Conservation (phyloP, 305 asterid species). For the Rubia peregrina region DNA sequence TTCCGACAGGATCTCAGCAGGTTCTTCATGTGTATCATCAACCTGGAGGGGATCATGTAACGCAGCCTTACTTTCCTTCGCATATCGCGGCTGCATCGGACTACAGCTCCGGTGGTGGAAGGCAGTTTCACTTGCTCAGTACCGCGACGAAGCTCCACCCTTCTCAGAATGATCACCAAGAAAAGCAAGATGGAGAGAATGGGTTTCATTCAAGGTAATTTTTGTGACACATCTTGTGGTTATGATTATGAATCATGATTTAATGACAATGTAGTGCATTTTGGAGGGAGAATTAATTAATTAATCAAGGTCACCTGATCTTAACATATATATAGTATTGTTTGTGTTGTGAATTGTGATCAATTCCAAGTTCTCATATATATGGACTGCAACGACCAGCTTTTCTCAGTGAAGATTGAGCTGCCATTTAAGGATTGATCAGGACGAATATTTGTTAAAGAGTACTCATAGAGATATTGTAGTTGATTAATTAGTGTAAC, state of each 20-base stretch:
- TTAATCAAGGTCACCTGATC: neutral
- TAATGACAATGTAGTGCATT: neutral
- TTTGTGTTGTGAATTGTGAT: neutral
- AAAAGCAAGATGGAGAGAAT: constrained; percentile 20
- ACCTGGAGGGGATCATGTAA: constrained; percentile 38
- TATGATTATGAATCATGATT: neutral
- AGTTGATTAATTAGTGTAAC: neutral
- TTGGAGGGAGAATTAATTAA: neutral
- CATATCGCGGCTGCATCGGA: constrained; percentile 18
- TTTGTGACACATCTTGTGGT: neutral
- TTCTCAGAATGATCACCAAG: constrained; percentile 30
- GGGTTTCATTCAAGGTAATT: constrained; percentile 17
- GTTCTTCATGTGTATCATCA: constrained; percentile 46
- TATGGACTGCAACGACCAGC: too few species aligned
- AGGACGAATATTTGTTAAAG: too few species aligned
- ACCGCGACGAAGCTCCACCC: constrained; percentile 48
- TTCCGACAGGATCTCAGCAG: constrained; percentile 34
- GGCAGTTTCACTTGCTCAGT: constrained; percentile 40
- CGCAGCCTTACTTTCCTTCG: constrained; percentile 48
- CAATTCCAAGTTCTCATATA: neutral
- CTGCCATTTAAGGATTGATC: neutral
- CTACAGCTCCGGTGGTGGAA: constrained; percentile 16
- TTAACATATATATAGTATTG: neutral
- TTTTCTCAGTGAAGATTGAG: neutral
- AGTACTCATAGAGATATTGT: neutral